These are phyloP conservation scores for Venturia asperata DNA, from an alignment of 2,329 filamentous ascomycete species.

Conservation along the genomic window DNA sequence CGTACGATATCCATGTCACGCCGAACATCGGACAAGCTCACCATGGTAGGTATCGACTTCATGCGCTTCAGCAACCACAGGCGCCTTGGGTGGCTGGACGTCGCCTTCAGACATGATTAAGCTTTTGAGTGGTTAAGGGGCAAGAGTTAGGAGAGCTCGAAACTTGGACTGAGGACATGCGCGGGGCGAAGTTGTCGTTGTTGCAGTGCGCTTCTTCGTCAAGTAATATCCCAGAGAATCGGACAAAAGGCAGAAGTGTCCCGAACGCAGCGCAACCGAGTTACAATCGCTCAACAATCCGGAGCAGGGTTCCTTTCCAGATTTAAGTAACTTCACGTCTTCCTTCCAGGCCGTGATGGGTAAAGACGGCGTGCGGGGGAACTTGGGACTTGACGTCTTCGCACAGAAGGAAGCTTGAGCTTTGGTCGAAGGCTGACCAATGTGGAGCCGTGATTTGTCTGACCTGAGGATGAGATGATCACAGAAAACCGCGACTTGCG, in stretches of 20 bases:
- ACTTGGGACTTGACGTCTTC: not conserved
- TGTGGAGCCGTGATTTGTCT: constrained; percentile 4
- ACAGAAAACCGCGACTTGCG: not conserved
- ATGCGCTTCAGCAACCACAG: constrained; percentile 68
- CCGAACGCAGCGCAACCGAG: constrained; percentile 8
- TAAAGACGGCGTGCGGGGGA: constrained; percentile 6
- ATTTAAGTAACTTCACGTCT: not conserved
- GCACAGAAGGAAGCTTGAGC: constrained; percentile 15
- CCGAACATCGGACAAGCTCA: constrained; percentile 15
- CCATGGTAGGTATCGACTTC: constrained; percentile 62
- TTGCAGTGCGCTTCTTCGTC: constrained; percentile 1
- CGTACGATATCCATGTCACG: not conserved
- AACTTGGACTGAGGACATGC: not conserved
- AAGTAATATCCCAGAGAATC: constrained; percentile 1
- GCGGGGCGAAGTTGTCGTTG: not conserved
- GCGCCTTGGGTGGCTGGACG: constrained; percentile 34
- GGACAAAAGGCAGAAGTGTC: not conserved
- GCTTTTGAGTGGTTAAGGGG: not conserved
- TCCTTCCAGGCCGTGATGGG: constrained; percentile 9
- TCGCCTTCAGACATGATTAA: constrained; percentile 41
- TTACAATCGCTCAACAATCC: not conserved
- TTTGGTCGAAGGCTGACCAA: not conserved
- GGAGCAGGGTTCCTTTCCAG: not conserved
- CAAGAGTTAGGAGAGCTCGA: not conserved
- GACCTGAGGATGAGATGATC: not conserved